These are phyloP conservation scores for Talaromyces trachyspermus DNA, from an alignment of 495 filamentous ascomycete genomes.

Conservation along the genomic window DNA sequence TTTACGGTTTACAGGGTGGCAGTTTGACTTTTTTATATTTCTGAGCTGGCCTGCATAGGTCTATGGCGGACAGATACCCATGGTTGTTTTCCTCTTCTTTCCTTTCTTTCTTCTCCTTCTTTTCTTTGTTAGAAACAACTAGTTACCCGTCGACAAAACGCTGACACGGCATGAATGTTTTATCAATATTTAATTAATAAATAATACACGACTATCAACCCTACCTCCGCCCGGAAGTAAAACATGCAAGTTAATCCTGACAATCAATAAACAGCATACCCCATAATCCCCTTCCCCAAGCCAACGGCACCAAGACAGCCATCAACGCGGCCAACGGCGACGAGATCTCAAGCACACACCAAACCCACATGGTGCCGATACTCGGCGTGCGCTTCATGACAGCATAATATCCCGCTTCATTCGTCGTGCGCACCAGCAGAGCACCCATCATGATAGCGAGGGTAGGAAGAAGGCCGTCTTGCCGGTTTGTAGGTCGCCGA, in stretches of 20 bases:
- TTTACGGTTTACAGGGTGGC: too few species aligned
- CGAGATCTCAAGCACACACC: conserved; percentile 77
- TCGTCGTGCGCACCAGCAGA: conserved; percentile 75
- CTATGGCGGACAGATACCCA: neutral
- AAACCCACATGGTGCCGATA: conserved; percentile 88
- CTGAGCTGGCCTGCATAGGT: neutral
- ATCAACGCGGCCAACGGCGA: conserved; percentile 57
- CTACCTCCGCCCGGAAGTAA: too few species aligned
- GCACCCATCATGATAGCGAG: conserved; percentile 60
- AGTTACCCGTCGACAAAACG: too few species aligned
- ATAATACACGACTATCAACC: too few species aligned
- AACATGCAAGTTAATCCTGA: too few species aligned
- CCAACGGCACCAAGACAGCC: conserved; percentile 43
- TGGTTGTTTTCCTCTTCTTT: neutral
- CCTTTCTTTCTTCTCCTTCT: neutral
- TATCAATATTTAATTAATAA: too few species aligned
- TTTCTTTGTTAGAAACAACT: too few species aligned
- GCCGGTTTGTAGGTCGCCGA: conserved; percentile 7
- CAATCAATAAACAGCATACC: conserved; percentile 41
- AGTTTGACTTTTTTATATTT: neutral
- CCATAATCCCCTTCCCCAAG: conserved; percentile 63
- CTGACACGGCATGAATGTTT: too few species aligned
- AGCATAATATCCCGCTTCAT: conserved; percentile 68
- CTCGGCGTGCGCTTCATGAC: conserved; percentile 90
- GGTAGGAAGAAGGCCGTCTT: conserved; percentile 30